Evolutionary conservation across 2,329 filamentous ascomycete genomes (phyloP), one percentile per base, ranked within the genome.

Genomic region (Colletotrichum acutatum): DNA sequence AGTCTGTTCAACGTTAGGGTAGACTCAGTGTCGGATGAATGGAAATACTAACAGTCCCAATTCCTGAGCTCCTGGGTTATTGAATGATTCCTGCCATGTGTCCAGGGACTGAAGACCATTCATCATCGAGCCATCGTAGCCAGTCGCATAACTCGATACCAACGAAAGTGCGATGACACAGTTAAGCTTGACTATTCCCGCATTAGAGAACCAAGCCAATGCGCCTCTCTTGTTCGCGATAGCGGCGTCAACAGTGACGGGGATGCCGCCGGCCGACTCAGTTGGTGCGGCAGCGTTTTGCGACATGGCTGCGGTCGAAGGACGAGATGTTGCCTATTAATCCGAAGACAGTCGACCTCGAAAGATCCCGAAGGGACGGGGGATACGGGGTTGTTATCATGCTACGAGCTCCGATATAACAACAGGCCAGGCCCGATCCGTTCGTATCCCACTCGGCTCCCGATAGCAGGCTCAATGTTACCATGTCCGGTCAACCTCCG

Each of bases 91-190:
- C 63, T 80, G 77, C 83, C 83, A 85, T 32, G 80, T 76, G 4
- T 77, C 63, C 0, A 83, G 74, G 0, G 81, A 78, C 74, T 85
- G 83, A 1, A 85, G 77, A 2, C 82, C 84, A 71, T 85, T 85
- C 80, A 84, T 83, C 71, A 86, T 79, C 1, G 83, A 83, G 11
- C 81, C 80, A 52, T 79, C 78, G 64, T 77, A 79, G 9, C 78
- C 77, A 8, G 65, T 72, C 6, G 69, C 70, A 60, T 72, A 72
- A 24, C 66, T 69, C 16, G 70, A 70, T 4, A 72, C 70, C 19
- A 72, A 49, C 2, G 70, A 72, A 22, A 72, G n/a, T 8, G 11
- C 66, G 26, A 72, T 60, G 1, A 70, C 52, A 9, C 59, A 69
- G 46, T 69, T 72, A 3, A 72, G 46, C 22, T 72, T 72, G 26